These are phyloP conservation scores for Eragrostis tef DNA, from an alignment of 202 grass and related monocot genomes.

Conservation along the genomic window DNA sequence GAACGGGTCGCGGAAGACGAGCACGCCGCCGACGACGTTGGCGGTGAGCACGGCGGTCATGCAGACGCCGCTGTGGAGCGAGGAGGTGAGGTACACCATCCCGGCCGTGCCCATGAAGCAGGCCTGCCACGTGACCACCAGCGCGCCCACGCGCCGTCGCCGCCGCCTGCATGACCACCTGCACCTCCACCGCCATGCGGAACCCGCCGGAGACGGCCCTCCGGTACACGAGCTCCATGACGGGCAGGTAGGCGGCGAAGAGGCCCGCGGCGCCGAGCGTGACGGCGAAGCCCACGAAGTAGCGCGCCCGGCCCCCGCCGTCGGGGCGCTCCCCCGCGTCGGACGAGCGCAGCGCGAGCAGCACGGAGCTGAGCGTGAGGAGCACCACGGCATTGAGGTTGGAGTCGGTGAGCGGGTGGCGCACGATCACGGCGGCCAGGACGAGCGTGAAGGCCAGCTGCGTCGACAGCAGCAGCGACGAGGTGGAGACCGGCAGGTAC, in stretches of 20 bases:
- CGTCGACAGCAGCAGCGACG: constrained; percentile 83
- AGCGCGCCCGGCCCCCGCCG: constrained; percentile 53
- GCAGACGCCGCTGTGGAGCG: constrained; percentile 91
- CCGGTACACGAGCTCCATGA: constrained; percentile 91
- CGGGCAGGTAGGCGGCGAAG: constrained; percentile 81
- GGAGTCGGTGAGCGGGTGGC: constrained; percentile 82
- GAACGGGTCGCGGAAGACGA: constrained; percentile 77
- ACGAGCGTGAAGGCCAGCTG: constrained; percentile 91
- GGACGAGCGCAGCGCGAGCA: constrained; percentile 69
- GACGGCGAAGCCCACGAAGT: constrained; percentile 73
- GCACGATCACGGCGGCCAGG: constrained; percentile 76
- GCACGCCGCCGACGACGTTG: constrained; percentile 82
- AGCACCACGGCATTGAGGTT: constrained; percentile 95
- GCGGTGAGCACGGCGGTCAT: constrained; percentile 84
- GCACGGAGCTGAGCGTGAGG: constrained; percentile 84
- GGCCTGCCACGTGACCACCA: constrained; percentile 84
- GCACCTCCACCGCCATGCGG: constrained; percentile 86
- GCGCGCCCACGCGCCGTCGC: constrained; percentile 58
- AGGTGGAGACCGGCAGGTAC: constrained; percentile 82
- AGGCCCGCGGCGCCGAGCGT: constrained; percentile 85
- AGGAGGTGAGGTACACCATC: constrained; percentile 86
- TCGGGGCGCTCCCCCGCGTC: constrained; percentile 55
- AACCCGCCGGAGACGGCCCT: constrained; percentile 58
- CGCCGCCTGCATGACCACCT: constrained; percentile 82
- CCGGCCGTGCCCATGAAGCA: constrained; percentile 98